These are phyloP conservation scores for Xylariaceae sp. DNA, from an alignment of 2,329 filamentous ascomycete genomes.

Conservation along the genomic window DNA sequence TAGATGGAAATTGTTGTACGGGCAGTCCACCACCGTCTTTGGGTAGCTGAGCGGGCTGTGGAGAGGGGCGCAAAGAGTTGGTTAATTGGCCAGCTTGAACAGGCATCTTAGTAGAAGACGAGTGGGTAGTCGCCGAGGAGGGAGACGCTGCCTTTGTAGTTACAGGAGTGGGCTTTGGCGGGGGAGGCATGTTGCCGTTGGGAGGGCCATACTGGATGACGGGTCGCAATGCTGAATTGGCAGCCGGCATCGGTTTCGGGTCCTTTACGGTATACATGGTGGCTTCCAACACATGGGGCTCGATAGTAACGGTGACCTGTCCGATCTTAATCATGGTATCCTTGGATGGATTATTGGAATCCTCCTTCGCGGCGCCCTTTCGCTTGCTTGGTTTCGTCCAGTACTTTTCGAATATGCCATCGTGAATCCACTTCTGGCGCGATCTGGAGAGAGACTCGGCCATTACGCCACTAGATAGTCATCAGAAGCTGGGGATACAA, in stretches of 20 bases:
- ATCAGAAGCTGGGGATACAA: constrained; percentile 16
- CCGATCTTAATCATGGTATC: constrained; percentile 70
- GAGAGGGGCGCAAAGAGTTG: constrained; percentile 1
- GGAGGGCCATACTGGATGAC: constrained; percentile 62
- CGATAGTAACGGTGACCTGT: constrained; percentile 66
- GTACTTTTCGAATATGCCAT: constrained; percentile 70
- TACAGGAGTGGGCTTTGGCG: constrained; percentile 35
- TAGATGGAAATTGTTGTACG: constrained; percentile 19
- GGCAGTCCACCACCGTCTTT: constrained; percentile 5
- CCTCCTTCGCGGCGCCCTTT: constrained; percentile 58
- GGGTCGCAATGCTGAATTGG: constrained; percentile 42
- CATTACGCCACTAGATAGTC: constrained; percentile 58
- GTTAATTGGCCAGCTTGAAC: constrained; percentile 2
- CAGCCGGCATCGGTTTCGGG: constrained; percentile 43
- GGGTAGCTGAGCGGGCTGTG: not conserved
- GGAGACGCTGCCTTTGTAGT: constrained; percentile 23
- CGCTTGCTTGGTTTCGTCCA: constrained; percentile 69
- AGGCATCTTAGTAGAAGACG: constrained; percentile 4
- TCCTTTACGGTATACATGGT: constrained; percentile 68
- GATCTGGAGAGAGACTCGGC: constrained; percentile 68
- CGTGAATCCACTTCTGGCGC: constrained; percentile 64
- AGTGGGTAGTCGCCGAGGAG: constrained; percentile 2
- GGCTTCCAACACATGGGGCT: constrained; percentile 74
- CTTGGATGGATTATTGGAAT: constrained; percentile 61
- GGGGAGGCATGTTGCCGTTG: constrained; percentile 55